These are phyloP conservation scores for Nigrospora oryzae DNA, from an alignment of 2,329 filamentous ascomycete species.

Conservation along the genomic window DNA sequence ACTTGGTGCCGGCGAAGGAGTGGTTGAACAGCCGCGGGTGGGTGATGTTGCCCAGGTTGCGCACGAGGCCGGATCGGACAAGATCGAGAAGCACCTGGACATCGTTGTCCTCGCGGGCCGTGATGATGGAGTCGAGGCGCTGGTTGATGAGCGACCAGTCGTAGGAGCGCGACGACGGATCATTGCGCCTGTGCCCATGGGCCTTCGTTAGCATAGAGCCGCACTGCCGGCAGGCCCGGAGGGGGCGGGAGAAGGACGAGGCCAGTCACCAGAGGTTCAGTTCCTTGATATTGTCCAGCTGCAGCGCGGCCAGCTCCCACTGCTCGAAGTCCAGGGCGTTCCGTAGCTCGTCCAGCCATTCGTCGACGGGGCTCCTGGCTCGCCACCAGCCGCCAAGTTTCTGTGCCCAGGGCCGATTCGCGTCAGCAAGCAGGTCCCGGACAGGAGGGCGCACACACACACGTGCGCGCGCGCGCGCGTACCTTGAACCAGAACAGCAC, in stretches of 20 bases:
- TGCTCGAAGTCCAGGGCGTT: conserved; percentile 68
- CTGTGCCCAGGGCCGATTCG: conserved; percentile 28
- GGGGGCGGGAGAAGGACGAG: neutral
- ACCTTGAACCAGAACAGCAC: conserved; percentile 55
- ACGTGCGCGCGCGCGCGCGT: neutral
- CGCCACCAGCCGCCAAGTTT: conserved; percentile 61
- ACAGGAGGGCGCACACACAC: conserved; percentile 1
- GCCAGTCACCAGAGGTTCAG: conserved; percentile 65
- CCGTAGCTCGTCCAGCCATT: conserved; percentile 57
- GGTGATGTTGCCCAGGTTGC: conserved; percentile 89
- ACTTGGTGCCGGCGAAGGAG: conserved; percentile 81
- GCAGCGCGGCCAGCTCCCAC: conserved; percentile 77
- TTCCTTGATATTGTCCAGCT: conserved; percentile 74
- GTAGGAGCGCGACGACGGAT: conserved; percentile 72
- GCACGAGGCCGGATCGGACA: conserved; percentile 67
- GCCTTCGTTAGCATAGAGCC: neutral
- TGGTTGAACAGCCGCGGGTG: conserved; percentile 73
- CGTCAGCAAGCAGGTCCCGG: too few relatives aligned
- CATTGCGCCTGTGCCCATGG: conserved; percentile 57
- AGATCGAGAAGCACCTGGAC: conserved; percentile 69
- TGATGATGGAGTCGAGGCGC: conserved; percentile 62
- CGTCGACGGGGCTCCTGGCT: conserved; percentile 53
- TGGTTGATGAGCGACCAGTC: conserved; percentile 79
- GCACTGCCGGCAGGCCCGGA: neutral
- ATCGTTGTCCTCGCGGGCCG: conserved; percentile 62